A percentile compares a stretch with the other conserved stretches of the same genome.
Conservation (phyloP, 768 basidiomycete genomes). For the Naganishia vishniacii region DNA sequence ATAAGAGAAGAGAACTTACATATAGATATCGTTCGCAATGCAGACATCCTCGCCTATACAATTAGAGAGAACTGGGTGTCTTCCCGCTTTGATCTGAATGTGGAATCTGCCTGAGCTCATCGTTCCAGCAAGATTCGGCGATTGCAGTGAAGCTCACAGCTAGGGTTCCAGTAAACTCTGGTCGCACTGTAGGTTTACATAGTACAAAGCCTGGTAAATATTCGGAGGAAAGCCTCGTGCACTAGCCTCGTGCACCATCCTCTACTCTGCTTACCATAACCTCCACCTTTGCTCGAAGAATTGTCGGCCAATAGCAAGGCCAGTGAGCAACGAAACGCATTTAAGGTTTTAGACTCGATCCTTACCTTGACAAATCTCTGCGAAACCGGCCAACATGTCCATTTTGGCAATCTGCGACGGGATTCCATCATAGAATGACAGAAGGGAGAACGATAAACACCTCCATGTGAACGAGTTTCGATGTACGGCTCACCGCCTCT, state of each 20-base stretch:
- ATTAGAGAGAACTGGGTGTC: conserved; percentile 80
- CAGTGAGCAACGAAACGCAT: too few relatives aligned
- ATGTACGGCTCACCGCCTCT: conserved; percentile 63
- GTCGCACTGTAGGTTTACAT: conserved; percentile 60
- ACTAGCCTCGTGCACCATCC: too few relatives aligned
- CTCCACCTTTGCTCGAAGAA: too few relatives aligned
- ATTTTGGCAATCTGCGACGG: conserved; percentile 66
- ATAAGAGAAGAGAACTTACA: conserved; percentile 50
- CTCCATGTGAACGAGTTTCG: neutral
- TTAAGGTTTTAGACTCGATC: too few relatives aligned
- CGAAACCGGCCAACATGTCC: conserved; percentile 86
- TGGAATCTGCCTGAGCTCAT: neutral
- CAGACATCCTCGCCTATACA: conserved; percentile 63
- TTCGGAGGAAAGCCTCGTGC: too few relatives aligned
- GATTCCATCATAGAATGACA: neutral
- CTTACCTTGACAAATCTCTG: conserved; percentile 56
- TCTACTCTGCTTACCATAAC: conserved; percentile 13
- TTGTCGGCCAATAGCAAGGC: too few relatives aligned
- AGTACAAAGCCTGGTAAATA: conserved; percentile 33
- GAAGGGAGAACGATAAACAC: neutral
- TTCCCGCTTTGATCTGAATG: conserved; percentile 65
- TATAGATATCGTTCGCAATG: conserved; percentile 85
- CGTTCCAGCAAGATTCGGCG: neutral
- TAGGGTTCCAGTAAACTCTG: conserved; percentile 54
- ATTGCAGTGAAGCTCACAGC: conserved; percentile 33